Percentiles rank a stretch among this genome's conserved stretches.
Conservation (phyloP, 2,329 filamentous ascomycete species). For the Pestalotiopsis sp. region DNA sequence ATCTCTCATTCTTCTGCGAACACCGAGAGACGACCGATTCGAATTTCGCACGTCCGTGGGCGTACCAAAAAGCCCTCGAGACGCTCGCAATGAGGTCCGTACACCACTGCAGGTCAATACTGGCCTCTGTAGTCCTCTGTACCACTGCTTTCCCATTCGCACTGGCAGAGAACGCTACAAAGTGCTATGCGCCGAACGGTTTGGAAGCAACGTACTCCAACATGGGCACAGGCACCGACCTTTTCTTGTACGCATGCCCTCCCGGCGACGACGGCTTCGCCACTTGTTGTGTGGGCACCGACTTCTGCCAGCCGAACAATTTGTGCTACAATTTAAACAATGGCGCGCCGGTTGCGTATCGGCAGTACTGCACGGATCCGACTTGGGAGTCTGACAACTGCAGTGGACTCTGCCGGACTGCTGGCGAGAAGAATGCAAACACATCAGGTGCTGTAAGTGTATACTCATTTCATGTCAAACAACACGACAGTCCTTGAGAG, state of each 20-base stretch:
- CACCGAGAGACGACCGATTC: neutral
- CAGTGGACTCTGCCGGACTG: neutral
- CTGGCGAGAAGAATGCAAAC: neutral
- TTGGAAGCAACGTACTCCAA: neutral
- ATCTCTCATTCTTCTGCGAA: neutral
- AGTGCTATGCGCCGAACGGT: conserved; percentile 3
- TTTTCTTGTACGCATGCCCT: neutral
- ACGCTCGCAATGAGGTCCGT: neutral
- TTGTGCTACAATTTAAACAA: neutral
- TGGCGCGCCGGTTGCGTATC: neutral
- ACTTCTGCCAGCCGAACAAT: conserved; percentile 3
- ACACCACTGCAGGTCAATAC: neutral
- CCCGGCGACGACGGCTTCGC: conserved; percentile 1
- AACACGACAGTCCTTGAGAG: neutral
- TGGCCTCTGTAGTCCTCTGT: neutral
- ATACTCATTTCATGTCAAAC: no score
- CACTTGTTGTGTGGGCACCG: neutral
- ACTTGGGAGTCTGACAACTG: conserved; percentile 1
- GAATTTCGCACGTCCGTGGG: neutral
- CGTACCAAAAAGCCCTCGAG: neutral
- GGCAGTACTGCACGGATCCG: conserved; percentile 4
- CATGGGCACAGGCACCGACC: neutral
- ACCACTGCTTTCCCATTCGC: neutral
- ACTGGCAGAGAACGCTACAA: neutral
- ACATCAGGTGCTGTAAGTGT: neutral